Evolutionary conservation across 2,329 filamentous ascomycete genomes (phyloP).

Genomic region (Camillea tinctor): DNA sequence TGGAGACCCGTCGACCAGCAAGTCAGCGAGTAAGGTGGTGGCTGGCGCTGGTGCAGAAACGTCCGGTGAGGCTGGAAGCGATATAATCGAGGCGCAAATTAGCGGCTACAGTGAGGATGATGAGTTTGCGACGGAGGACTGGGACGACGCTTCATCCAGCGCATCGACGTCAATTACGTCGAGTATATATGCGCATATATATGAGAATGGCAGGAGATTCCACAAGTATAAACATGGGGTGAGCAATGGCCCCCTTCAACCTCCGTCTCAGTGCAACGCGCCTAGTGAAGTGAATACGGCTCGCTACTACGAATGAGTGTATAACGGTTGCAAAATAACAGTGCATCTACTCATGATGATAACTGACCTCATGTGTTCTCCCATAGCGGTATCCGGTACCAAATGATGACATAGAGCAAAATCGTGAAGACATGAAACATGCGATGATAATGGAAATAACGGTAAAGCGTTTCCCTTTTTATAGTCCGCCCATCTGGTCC

Average conservation of each 20-base stretch:
- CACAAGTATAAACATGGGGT: constrained; percentile 5
- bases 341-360: background rate
- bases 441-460: constrained; percentile 38
- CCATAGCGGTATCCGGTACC: constrained; percentile 31
- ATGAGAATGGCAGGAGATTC: constrained; percentile 34
- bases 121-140: constrained; percentile 19
- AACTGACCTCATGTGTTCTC: background rate
- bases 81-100: constrained; percentile 9
- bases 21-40: background rate
- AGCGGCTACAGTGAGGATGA: constrained; percentile 10
- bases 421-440: constrained; percentile 40
- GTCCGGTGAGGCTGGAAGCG: background rate
- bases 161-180: constrained; percentile 24
- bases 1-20: background rate
- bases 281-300: constrained; percentile 1
- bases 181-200: constrained; percentile 36
- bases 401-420: constrained; percentile 40
- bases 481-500: no score
- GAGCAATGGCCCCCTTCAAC: background rate
- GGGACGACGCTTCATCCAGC: constrained; percentile 10
- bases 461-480: background rate
- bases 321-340: background rate
- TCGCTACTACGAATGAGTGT: background rate
- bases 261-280: background rate
- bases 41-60: background rate